Evolutionary conservation across 768 basidiomycete species (phyloP).

Genomic region (Rhizopogon rudus): DNA sequence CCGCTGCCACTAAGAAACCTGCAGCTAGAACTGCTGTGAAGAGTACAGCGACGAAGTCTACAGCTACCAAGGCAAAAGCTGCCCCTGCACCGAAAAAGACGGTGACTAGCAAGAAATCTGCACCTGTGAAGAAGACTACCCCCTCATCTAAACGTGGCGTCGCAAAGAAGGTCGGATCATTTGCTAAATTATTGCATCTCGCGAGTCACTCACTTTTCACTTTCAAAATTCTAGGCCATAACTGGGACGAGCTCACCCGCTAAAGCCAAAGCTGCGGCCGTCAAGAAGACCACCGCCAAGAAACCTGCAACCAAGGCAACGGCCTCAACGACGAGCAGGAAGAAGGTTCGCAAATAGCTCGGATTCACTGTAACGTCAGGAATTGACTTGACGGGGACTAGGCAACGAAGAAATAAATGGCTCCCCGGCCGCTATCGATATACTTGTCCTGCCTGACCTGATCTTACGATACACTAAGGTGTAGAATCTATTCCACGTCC

Average conservation of each 20-base stretch:
- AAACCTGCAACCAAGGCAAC: constrained; percentile 12
- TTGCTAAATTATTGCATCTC: neutral
- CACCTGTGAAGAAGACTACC: constrained; percentile 35
- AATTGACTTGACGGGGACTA: constrained; percentile 11
- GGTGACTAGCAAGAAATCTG: constrained; percentile 26
- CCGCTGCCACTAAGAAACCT: constrained; percentile 37
- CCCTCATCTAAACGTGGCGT: constrained; percentile 42
- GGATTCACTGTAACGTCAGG: constrained; percentile 4
- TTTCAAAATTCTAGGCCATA: constrained; percentile 35
- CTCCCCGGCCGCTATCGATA: neutral
- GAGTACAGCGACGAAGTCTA: constrained; percentile 11
- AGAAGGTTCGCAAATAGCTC: constrained; percentile 6
- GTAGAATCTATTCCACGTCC: neutral
- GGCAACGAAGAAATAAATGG: neutral
- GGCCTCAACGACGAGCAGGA: constrained; percentile 14
- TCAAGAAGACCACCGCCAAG: constrained; percentile 30
- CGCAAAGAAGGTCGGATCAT: constrained; percentile 55
- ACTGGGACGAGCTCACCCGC: constrained; percentile 43
- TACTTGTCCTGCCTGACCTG: neutral
- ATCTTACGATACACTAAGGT: constrained; percentile 2
- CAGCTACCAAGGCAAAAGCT: constrained; percentile 19
- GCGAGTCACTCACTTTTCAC: neutral
- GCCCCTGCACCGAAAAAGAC: constrained; percentile 26
- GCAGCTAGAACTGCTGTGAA: constrained; percentile 31
- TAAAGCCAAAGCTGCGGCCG: constrained; percentile 24